Evolutionary conservation across 768 basidiomycete species (phyloP).

Genomic region (Mycena rosella): DNA sequence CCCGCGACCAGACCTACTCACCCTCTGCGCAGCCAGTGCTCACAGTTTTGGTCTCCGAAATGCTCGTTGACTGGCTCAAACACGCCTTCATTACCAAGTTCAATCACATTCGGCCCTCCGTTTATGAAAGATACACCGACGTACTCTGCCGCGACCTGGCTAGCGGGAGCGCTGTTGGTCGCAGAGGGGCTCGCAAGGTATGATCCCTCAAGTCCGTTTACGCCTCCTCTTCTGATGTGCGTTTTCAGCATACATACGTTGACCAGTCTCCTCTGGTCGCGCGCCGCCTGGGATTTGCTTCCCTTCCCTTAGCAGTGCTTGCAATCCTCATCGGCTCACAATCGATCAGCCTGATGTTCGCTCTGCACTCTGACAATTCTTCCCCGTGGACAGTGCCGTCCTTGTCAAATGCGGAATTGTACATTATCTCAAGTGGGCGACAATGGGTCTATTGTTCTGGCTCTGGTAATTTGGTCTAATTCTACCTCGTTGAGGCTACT

Average conservation of each 20-base stretch:
- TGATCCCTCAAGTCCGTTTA: neutral
- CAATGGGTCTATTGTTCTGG: slow-evolving; percentile 81
- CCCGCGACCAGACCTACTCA: slow-evolving; percentile 3
- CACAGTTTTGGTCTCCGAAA: slow-evolving; percentile 91
- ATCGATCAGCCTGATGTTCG: slow-evolving; percentile 72
- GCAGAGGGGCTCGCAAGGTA: slow-evolving; percentile 80
- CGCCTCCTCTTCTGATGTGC: slow-evolving; percentile 17
- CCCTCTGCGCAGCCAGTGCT: slow-evolving; percentile 78
- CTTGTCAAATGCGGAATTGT: slow-evolving; percentile 63
- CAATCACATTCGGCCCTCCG: slow-evolving; percentile 95
- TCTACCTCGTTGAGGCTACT: slow-evolving; percentile 3
- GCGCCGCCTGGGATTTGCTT: slow-evolving; percentile 92
- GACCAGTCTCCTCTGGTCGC: slow-evolving; percentile 97
- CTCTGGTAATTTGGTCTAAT: slow-evolving; percentile 74
- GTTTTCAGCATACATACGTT: slow-evolving; percentile 84
- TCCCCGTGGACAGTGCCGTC: slow-evolving; percentile 60
- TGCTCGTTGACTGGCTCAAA: slow-evolving; percentile 98
- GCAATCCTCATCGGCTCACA: slow-evolving; percentile 83
- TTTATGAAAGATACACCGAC: slow-evolving; percentile 96
- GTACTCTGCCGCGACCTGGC: slow-evolving; percentile 95
- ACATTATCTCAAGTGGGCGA: slow-evolving; percentile 72
- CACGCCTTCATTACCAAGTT: slow-evolving; percentile 99
- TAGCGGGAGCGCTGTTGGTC: slow-evolving; percentile 78
- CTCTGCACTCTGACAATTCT: slow-evolving; percentile 57
- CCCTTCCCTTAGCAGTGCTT: slow-evolving; percentile 90